Evolutionary conservation across 805 yeast genomes (phyloP).

Genomic region (Wickerhamiella alocasiicola): DNA sequence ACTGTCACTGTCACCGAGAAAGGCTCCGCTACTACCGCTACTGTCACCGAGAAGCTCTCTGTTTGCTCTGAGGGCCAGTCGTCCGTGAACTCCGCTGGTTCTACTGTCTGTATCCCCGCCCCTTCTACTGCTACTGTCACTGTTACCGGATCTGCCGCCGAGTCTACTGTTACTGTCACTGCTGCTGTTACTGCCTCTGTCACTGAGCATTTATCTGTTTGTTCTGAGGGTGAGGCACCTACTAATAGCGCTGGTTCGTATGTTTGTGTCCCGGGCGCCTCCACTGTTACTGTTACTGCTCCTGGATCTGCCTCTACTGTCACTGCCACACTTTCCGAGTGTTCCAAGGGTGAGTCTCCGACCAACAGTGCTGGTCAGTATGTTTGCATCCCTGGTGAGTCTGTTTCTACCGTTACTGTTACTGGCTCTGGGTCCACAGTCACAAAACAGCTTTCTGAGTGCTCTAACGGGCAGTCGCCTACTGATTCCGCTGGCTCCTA

Average conservation of each 20-base stretch:
- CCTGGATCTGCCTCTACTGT: conserved; percentile 14
- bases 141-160: conserved; percentile 11
- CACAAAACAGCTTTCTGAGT: not conserved
- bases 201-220: not conserved
- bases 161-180: conserved; percentile 11
- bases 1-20: conserved; percentile 5
- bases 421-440: conserved; percentile 3
- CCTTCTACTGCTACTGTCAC: conserved; percentile 10
- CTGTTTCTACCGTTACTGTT: conserved; percentile 1
- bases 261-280: conserved; percentile 14
- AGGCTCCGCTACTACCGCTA: not conserved
- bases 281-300: conserved; percentile 16
- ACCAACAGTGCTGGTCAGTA: conserved; percentile 8
- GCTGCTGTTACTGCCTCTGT: conserved; percentile 14
- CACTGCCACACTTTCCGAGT: conserved; percentile 9
- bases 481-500: not conserved
- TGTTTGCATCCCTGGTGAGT: conserved; percentile 10
- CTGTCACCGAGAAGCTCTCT: not conserved
- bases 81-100: too few species aligned
- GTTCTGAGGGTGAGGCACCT: too few species aligned
- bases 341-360: conserved; percentile 4
- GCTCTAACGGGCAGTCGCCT: conserved; percentile 3
- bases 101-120: conserved; percentile 15
- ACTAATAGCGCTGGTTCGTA: conserved; percentile 13
- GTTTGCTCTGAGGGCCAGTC: conserved; percentile 5